Evolutionary conservation across 495 filamentous ascomycete species (phyloP), one percentile per base, ranked within the genome.

Genomic region (Aspergillus affinis): DNA sequence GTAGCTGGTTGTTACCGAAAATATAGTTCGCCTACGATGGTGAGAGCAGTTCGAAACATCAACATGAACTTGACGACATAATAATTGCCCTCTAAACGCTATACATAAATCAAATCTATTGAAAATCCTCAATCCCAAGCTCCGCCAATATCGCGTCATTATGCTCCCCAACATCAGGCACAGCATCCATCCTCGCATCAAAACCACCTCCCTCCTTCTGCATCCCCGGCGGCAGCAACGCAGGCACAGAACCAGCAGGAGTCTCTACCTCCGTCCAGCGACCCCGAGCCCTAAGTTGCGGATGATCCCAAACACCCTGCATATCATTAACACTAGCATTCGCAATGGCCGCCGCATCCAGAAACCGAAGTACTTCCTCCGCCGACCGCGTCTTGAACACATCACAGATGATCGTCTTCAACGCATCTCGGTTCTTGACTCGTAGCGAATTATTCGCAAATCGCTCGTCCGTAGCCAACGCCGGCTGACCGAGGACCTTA

Each of bases 281-380:
- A 26, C 69, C 68, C 5, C 80, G 58, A 20, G 76, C 74, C 47
- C 70, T 62, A 0, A 81, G 70, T 54, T 83, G 81, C 1, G 77
- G 73, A 64, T 82, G 79, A 7, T 75, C 65, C 79, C 78, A 81
- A 3, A 82, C 69, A 8, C 68, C 76, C 19, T 80, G 69, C 77
- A 83, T 80, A 49, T 79, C 73, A 54, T 82, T 81, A 4, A 81
- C 71, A 60, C 73, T 80, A 0, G 78, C 78, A 63, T 83, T 83
- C 18, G 81, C 79, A 27, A 82, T 78, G 4, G 65, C 45, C 0
- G 72, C 71, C 15, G 58, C 58, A 26, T 77, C 75, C n/a, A 77
- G 61, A 9, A 62, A 64, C 13, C 44, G 54, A 54, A 73, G 68
- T 0, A 69, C 71, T 55, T 78, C 61, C 6, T 71, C 65, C 1